Base-by-base conservation (phyloP, 2,329 filamentous ascomycete genomes). In the Fusarium sp. region DNA sequence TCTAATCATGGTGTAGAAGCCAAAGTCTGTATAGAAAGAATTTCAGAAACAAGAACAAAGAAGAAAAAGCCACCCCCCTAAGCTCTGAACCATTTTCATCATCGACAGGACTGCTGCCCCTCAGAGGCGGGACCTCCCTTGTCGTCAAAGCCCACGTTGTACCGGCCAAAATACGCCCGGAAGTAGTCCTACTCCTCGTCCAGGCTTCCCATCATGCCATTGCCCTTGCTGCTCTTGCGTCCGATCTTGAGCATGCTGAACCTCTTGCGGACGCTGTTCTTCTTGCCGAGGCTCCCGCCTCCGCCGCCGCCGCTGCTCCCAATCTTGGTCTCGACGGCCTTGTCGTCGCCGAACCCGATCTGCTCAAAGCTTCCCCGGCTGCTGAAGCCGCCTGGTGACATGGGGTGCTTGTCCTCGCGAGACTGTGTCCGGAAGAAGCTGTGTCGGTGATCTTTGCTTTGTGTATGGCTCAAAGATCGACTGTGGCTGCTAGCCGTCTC, bases 211-310 rank as follows among this genome's bases (percentile, higher is more conserved):
- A 90, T 90, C 69, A 84, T 79, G 31, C 82, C 86, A 70, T 82
- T 86, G 58, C 82, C 84, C 81, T 90, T 92, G 79, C 88, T 91
- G 54, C 85, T 85, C 84, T 93, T 94, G 81, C 91, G 92, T 33
- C 93, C 92, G 60, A 95, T 87, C 81, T 93, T 94, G 79, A 97
- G 86, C 78, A 95, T 86, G 81, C 94, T 97, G 74, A 97, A 86
- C 79, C 95, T 86, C 85, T 95, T 96, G 83, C 92, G 91, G 74
- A 97, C 89, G 67, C 91, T 93, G 38, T 89, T 90, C 62, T 89
- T 89, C 78, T 87, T 87, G 65, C 82, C 80, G 40, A 85, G 79
- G 5, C 84, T 82, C 2, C 50, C 50, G n/a, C 50, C 27, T 14
- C 40, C 40, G 7, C 47, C 47, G n/a, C 50, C 27, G 1, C 47